phyloP scores from a whole-genome alignment of 306 rosid genomes.

The Coriaria nepalensis region DNA sequence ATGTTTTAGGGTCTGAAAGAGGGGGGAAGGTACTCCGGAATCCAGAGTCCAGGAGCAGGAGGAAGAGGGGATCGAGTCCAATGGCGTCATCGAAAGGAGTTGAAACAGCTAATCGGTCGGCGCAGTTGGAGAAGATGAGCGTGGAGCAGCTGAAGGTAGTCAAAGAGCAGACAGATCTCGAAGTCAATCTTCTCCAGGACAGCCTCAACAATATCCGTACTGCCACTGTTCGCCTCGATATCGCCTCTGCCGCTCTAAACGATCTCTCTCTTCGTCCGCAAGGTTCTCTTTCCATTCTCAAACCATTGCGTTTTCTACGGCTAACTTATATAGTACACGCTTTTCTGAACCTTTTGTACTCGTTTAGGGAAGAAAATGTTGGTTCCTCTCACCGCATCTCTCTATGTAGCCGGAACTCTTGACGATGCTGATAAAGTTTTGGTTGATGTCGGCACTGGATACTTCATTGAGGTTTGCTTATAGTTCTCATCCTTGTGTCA shows the following conservation, averaged over 20 bases:
- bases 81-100: constrained; percentile 1
- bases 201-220: constrained; percentile 78
- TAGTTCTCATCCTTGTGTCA: background rate
- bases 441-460: constrained; percentile 90
- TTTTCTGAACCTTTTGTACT: background rate
- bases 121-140: constrained; percentile 62
- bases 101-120: background rate
- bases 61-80: background rate
- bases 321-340: background rate
- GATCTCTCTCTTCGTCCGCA: constrained; percentile 77
- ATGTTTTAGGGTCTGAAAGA: background rate
- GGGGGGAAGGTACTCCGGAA: background rate
- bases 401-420: constrained; percentile 81
- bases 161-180: constrained; percentile 75
- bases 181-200: constrained; percentile 76
- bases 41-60: background rate
- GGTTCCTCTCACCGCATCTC: constrained; percentile 93
- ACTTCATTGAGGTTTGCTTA: constrained; percentile 62
- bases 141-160: constrained; percentile 66
- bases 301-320: background rate
- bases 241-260: constrained; percentile 61
- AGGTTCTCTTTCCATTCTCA: constrained; percentile 9
- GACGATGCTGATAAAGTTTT: constrained; percentile 50
- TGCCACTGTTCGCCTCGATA: constrained; percentile 78
- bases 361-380: constrained; percentile 41